phyloP scores from a whole-genome alignment of 805 yeast genomes.

The Lipomyces starkeyi region DNA sequence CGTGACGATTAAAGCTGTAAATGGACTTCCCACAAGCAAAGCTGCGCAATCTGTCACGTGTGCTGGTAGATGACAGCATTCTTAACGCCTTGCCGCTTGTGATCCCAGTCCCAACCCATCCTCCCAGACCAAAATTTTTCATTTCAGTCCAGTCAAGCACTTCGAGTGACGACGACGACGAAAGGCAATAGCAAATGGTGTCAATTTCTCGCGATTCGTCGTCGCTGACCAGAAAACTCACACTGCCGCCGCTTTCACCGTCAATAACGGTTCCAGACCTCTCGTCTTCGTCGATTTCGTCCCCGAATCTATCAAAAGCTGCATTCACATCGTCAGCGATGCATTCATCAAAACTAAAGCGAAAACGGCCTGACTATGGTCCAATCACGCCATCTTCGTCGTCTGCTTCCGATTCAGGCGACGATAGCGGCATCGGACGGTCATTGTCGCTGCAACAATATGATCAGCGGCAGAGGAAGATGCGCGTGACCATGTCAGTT shows the following conservation, averaged over 20 bases:
- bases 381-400: conserved; percentile 12
- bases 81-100: neutral
- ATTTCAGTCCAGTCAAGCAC: neutral
- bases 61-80: neutral
- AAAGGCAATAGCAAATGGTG: conserved; percentile 10
- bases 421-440: neutral
- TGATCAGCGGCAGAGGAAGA: neutral
- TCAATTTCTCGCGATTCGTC: conserved; percentile 16
- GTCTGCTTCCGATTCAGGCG: conserved; percentile 15
- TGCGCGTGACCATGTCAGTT: neutral
- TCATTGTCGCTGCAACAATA: neutral
- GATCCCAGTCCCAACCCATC: neutral
- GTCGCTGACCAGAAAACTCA: conserved; percentile 8
- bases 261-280: conserved; percentile 12
- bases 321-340: neutral
- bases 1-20: no score
- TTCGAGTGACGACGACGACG: neutral
- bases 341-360: neutral
- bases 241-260: conserved; percentile 7
- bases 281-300: conserved; percentile 3
- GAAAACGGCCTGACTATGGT: conserved; percentile 12
- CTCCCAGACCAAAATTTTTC: neutral
- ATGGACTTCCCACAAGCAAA: neutral
- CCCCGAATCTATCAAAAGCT: conserved; percentile 4
- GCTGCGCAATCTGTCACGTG: neutral